These are phyloP conservation scores for Leishmania tropica DNA, from an alignment of 208 protist species.

Conservation along the genomic window DNA sequence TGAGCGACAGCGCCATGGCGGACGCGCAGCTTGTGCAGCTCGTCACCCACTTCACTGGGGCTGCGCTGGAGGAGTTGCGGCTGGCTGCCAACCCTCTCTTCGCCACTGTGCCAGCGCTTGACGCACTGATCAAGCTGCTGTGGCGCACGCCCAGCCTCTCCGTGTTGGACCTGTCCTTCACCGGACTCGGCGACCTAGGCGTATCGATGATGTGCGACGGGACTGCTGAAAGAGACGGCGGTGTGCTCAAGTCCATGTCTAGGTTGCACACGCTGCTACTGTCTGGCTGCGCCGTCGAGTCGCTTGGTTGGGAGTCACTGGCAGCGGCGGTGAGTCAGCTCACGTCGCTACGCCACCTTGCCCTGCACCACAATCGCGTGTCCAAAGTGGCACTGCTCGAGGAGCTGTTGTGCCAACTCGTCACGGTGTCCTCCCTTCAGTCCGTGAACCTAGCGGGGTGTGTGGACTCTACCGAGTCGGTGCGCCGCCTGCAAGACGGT, in stretches of 20 bases:
- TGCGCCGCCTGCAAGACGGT: not conserved
- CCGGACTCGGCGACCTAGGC: constrained; percentile 65
- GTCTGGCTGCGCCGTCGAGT: constrained; percentile 44
- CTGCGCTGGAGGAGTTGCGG: constrained; percentile 45
- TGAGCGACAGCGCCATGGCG: constrained; percentile 53
- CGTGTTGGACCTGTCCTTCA: constrained; percentile 70
- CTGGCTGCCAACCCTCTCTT: constrained; percentile 75
- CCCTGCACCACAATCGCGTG: constrained; percentile 57
- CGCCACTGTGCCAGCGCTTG: constrained; percentile 32
- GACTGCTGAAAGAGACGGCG: constrained; percentile 8
- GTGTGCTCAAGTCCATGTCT: constrained; percentile 43
- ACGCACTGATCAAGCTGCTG: constrained; percentile 51
- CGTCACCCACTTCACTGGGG: constrained; percentile 22
- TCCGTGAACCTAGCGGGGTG: constrained; percentile 25
- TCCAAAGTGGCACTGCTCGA: constrained; percentile 4
- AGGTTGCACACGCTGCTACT: constrained; percentile 50
- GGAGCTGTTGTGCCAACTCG: constrained; percentile 15
- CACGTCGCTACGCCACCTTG: constrained; percentile 40
- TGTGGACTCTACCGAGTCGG: constrained; percentile 2
- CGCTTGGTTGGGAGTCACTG: constrained; percentile 69
- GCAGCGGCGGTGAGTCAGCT: constrained; percentile 42
- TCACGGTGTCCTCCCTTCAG: constrained; percentile 5
- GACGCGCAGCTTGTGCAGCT: constrained; percentile 43
- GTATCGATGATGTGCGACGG: constrained; percentile 74
- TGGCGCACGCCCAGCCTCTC: constrained; percentile 27